A percentile compares a stretch with the other conserved stretches of the same genome.
Evolutionary conservation across 192 early-diverging fungal species (phyloP).

Genomic region (Linnemannia zychae): DNA sequence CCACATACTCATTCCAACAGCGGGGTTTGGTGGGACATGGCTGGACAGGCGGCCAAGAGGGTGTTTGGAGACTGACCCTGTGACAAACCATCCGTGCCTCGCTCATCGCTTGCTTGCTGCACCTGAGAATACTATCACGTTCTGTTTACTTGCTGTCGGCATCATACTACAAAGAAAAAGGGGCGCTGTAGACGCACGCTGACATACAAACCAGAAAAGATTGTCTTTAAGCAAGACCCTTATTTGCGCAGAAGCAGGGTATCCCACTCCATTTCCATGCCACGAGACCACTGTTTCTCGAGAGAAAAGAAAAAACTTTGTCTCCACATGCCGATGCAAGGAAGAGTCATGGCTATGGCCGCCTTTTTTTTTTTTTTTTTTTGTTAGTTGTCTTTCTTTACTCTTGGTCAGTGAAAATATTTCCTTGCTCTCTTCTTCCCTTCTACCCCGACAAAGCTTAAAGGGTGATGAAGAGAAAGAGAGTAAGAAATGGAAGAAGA

Average conservation of each 20-base stretch:
- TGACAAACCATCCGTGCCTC: conserved; percentile 6
- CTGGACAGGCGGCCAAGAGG: conserved; percentile 3
- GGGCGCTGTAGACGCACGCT: not conserved
- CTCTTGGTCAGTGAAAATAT: no score
- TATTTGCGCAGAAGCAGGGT: not conserved
- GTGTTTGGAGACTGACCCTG: conserved; percentile 4
- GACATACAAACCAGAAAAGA: not conserved
- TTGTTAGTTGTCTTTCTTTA: no score
- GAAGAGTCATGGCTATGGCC: not conserved
- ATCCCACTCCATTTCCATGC: not conserved
- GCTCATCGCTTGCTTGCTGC: not conserved
- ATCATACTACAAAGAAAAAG: not conserved
- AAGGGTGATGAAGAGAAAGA: not conserved
- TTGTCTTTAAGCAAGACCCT: not conserved
- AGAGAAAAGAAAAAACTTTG: not conserved
- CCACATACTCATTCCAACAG: not conserved
- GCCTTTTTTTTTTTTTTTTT: no score
- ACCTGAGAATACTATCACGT: conserved; percentile 4
- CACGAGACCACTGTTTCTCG: not conserved
- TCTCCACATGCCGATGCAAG: conserved; percentile 5
- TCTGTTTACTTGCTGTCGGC: not conserved
- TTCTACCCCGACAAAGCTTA: conserved; percentile 3
- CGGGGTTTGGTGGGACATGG: not conserved
- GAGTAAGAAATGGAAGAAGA: not conserved
- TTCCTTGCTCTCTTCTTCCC: not conserved